Evolutionary conservation across 805 yeast genomes (phyloP), one percentile per base, ranked within the genome.

Genomic region (Pichia exigua): DNA sequence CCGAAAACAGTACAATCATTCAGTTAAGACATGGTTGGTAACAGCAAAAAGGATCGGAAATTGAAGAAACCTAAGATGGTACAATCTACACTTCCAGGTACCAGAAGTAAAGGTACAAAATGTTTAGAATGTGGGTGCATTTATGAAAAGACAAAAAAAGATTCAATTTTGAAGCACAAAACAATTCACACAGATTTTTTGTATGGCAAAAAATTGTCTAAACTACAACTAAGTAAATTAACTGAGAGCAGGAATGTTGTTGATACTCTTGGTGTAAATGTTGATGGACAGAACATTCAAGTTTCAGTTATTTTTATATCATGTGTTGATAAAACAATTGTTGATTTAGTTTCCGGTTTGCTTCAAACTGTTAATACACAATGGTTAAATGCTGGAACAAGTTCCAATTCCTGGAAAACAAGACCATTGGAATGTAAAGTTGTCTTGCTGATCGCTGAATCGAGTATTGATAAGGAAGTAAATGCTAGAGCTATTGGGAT

Each of bases 331-430:
- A 28, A 35, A n/a, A 35, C 8, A 9, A n/a, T 35, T n/a, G 39
- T 35, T 35, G 39, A 35, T 35, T 35, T 42, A 26, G 45, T 43
- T 20, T 10, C 9, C 17, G 40, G 44, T 15, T 40, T 43, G 24
- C 46, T 51, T 2, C 20, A 30, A 8, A 26, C 27, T 4, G 45
- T 51, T 4, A 47, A 51, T 17, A 40, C 30, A 4, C 26, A 17
- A 32, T 51, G 54, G 54, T 18, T 51, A 11, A 51, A 51, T n/a
- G 44, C 41, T 5, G n/a, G 20, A 2, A 21, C 10, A 9, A 10
- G 44, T 13, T 46, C 49, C 1, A 17, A 12, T 9, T 35, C 24
- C 38, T 50, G 53, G 53, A 42, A 43, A 18, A 30, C n/a, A 13
- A 28, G 45, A 13, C 47, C 45, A 6, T 0, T 15, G 2, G 43